A percentile compares a stretch with the other conserved stretches of the same genome.
Evolutionary conservation across 768 basidiomycete genomes (phyloP).

Genomic region (Sporobolomyces pararoseus): DNA sequence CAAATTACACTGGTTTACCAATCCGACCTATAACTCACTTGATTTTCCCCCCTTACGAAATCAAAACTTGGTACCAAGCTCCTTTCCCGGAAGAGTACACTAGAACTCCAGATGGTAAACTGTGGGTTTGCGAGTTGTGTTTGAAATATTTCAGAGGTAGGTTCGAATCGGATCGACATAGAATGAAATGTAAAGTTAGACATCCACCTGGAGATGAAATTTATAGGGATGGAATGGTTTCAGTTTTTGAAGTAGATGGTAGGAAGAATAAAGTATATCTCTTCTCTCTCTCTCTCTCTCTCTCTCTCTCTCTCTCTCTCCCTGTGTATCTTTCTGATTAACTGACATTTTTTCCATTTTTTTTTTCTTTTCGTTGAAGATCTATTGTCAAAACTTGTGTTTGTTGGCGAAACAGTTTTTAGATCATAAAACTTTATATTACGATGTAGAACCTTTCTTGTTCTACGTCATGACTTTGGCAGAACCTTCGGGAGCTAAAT

Average conservation of each 20-base stretch:
- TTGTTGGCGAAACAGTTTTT: conserved; percentile 98
- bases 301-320: not conserved
- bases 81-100: conserved; percentile 98
- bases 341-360: no score
- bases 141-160: conserved; percentile 95
- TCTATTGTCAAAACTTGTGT: conserved; percentile 98
- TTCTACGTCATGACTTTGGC: conserved; percentile 91
- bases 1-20: conserved; percentile 37
- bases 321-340: no score
- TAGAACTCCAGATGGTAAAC: conserved; percentile 77
- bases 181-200: conserved; percentile 89
- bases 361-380: conserved; percentile 54
- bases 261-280: conserved; percentile 80
- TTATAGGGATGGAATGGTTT: conserved; percentile 79
- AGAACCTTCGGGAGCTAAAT: conserved; percentile 83
- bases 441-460: conserved; percentile 97
- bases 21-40: conserved; percentile 34
- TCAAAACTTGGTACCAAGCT: conserved; percentile 98
- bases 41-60: conserved; percentile 69
- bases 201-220: conserved; percentile 99
- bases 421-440: conserved; percentile 96
- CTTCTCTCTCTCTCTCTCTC: conserved; percentile 5
- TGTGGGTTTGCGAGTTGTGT: conserved; percentile 98
- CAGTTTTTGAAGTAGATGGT: conserved; percentile 96
- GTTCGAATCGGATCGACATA: conserved; percentile 79